Conservation (phyloP, 306 rosid species). For the Gynostemma pentaphyllum region DNA sequence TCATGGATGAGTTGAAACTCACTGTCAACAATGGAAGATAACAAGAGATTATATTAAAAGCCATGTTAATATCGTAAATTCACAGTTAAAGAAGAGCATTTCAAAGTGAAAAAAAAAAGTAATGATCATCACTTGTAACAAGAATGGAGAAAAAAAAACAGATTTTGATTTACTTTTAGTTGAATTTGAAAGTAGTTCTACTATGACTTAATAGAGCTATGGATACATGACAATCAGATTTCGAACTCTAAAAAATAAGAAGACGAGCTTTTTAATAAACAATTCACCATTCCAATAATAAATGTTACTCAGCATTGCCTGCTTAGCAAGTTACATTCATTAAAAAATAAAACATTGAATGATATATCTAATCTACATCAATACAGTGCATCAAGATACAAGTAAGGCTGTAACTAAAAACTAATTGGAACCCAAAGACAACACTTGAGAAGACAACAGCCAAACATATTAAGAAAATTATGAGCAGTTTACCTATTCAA, state of each 20-base stretch:
- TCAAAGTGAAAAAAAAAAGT: background rate
- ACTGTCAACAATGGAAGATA: constrained; percentile 45
- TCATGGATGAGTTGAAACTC: constrained; percentile 98
- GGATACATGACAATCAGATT: too few species aligned
- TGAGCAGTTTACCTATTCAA: constrained; percentile 55
- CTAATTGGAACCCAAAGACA: background rate
- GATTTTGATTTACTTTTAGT: too few species aligned
- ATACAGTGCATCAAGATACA: background rate
- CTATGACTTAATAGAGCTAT: too few species aligned
- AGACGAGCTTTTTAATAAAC: too few species aligned
- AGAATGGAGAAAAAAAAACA: too few species aligned
- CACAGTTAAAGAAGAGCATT: background rate
- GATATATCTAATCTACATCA: too few species aligned
- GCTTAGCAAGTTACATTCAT: background rate
- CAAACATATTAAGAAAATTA: constrained; percentile 2
- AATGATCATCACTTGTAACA: background rate
- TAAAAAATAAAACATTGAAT: background rate
- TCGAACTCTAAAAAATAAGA: too few species aligned
- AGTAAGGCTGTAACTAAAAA: background rate
- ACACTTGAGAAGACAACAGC: background rate
- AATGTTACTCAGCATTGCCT: background rate
- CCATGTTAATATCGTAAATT: background rate
- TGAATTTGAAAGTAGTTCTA: too few species aligned
- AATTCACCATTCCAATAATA: background rate
- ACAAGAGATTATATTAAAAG: constrained; percentile 9